Evolutionary conservation across 371 early-diverging fungal genomes (phyloP).

Genomic region (Mucor saturninus): DNA sequence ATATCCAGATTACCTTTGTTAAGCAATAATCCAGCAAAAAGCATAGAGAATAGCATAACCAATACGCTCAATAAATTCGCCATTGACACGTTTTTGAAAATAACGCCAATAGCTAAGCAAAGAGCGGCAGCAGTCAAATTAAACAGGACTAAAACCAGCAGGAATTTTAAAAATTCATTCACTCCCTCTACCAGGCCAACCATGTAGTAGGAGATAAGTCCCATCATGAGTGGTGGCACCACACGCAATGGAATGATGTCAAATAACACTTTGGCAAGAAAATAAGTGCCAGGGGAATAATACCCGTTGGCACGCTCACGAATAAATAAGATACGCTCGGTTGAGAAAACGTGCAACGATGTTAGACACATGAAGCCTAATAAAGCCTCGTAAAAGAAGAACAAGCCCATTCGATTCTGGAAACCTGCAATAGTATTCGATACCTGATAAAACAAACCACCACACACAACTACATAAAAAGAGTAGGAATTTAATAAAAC

Average conservation of each 20-base stretch:
- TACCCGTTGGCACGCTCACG: conserved; percentile 88
- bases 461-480: conserved; percentile 56
- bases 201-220: conserved; percentile 86
- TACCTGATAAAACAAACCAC: conserved; percentile 83
- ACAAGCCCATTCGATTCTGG: conserved; percentile 86
- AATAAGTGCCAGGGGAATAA: conserved; percentile 80
- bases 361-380: conserved; percentile 83
- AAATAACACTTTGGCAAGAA: conserved; percentile 78
- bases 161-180: conserved; percentile 78
- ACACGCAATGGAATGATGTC: conserved; percentile 86
- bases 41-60: conserved; percentile 87
- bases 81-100: conserved; percentile 76
- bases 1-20: conserved; percentile 57
- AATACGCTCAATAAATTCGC: conserved; percentile 81
- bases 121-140: conserved; percentile 82
- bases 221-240: conserved; percentile 86
- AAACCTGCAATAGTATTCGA: conserved; percentile 82
- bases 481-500: background rate
- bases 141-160: conserved; percentile 83
- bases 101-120: conserved; percentile 79
- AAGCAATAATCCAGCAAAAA: conserved; percentile 89
- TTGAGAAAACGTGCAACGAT: conserved; percentile 75
- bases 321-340: conserved; percentile 77
- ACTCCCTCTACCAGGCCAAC: conserved; percentile 77
- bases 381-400: conserved; percentile 84